These are phyloP conservation scores for Exsudoporus floridanus DNA, from an alignment of 1,284 basidiomycete genomes.

Conservation along the genomic window DNA sequence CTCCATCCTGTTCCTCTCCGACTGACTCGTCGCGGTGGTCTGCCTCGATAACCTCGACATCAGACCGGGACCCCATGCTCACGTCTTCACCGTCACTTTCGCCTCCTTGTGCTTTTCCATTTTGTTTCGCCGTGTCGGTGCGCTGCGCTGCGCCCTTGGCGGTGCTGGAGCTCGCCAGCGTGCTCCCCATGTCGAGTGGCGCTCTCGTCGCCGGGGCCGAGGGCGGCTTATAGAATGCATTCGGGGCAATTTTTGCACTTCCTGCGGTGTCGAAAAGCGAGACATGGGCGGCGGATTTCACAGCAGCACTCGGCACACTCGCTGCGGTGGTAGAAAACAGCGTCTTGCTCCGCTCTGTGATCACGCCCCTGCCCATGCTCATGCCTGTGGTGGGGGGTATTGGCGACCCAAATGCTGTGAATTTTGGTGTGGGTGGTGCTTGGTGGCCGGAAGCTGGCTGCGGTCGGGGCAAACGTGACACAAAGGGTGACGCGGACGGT, in stretches of 20 bases:
- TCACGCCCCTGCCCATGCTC: conserved; percentile 1
- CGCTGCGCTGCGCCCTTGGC: background rate
- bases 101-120: conserved; percentile 2
- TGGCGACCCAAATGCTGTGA: conserved; percentile 27
- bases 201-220: background rate
- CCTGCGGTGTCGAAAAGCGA: conserved; percentile 48
- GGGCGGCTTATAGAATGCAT: conserved; percentile 63
- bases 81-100: conserved; percentile 22
- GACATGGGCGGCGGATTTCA: conserved; percentile 16
- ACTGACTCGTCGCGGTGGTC: background rate
- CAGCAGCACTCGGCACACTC: conserved; percentile 17
- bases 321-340: conserved; percentile 9
- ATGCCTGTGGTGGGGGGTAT: conserved; percentile 8
- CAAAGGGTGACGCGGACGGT: conserved; percentile 13
- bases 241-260: conserved; percentile 49
- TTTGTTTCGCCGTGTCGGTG: conserved; percentile 1
- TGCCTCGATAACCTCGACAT: conserved; percentile 20
- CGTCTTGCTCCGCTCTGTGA: conserved; percentile 18
- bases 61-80: conserved; percentile 26
- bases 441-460: conserved; percentile 2
- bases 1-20: conserved; percentile 3
- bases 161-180: background rate
- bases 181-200: conserved; percentile 4
- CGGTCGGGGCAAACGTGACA: conserved; percentile 11
- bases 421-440: conserved; percentile 19